Base-by-base conservation (phyloP, 768 basidiomycete species). In the Russula sp. region DNA sequence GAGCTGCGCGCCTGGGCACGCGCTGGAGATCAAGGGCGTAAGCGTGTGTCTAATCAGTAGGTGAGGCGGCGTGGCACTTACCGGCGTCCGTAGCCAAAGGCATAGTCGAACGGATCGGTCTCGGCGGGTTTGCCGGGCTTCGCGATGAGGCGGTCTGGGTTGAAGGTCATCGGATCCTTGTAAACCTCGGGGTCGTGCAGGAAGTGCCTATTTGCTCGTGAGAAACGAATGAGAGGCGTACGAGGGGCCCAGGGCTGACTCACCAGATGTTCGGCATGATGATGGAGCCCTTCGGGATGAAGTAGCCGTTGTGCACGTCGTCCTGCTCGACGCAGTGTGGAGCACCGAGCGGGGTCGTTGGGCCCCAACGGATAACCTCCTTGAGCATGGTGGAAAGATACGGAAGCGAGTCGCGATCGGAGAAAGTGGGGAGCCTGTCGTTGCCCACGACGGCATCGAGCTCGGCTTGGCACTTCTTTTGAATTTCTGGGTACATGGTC, bases 231-330 rank as follows among this genome's bases (percentile, higher is more conserved):
- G 4, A 4, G 5, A 18, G 42, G 42, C 42, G 20, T 7, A 14
- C 35, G 45, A 3, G 6, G 10, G 10, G 9, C 6, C 2, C 16
- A 8, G 50, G 18, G 13, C 2, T 20, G 6, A 37, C 67, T 16
- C 54, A 77, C 77, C 73, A 73, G 54, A 73, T 68, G 55, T 78
- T 78, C 0, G 72, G 62, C 55, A 76, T 66, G 20, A 77, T 64
- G 42, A 75, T 68, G 0, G 76, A 72, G 9, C 74, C 77, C 50
- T 73, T 74, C 4, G 77, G 77, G n/a, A 79, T 75, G 50, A 72
- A 69, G 68, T 73, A 75, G 1, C 73, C 74, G 0, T 75, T 60
- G 60, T 79, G 77, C 0, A 70, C 70, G 51, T 78, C 77, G 55
- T 79, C 77, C 32, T 69, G 68, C 39, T 67, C 72, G 16, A 71